Conservation (phyloP, 2,329 filamentous ascomycete species). For the Magnaporthiopsis rhizophila region DNA sequence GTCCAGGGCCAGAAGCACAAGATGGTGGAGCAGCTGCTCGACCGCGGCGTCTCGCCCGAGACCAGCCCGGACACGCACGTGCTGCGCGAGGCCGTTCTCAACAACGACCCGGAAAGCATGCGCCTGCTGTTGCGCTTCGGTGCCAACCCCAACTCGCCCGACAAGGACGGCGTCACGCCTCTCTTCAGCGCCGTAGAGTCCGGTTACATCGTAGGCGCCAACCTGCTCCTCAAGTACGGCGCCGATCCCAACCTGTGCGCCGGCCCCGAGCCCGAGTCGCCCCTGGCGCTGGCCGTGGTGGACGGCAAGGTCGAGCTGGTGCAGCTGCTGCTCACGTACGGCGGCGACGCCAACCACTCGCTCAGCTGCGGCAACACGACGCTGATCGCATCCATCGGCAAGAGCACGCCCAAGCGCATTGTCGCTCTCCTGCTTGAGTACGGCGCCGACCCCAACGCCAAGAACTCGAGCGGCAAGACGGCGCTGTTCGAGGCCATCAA, state of each 20-base stretch:
- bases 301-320: conserved; percentile 48
- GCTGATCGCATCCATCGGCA: conserved; percentile 52
- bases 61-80: conserved; percentile 36
- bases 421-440: conserved; percentile 53
- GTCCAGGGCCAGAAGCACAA: conserved; percentile 50
- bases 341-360: conserved; percentile 46
- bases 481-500: conserved; percentile 55
- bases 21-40: conserved; percentile 47
- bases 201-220: conserved; percentile 47
- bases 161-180: conserved; percentile 41
- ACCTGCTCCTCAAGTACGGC: conserved; percentile 56
- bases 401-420: conserved; percentile 44
- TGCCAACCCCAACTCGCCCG: conserved; percentile 44
- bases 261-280: conserved; percentile 43
- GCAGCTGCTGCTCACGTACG: conserved; percentile 53
- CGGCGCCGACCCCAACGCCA: conserved; percentile 48
- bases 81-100: conserved; percentile 44
- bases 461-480: conserved; percentile 55
- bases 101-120: conserved; percentile 43
- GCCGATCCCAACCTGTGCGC: conserved; percentile 46
- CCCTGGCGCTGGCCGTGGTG: conserved; percentile 41
- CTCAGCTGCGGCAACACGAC: conserved; percentile 52
- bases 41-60: conserved; percentile 47
- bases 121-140: conserved; percentile 49
- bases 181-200: conserved; percentile 43